Evolutionary conservation across 2,329 filamentous ascomycete species (phyloP).

Genomic region (Arthrobotrys pseudoclavata): DNA sequence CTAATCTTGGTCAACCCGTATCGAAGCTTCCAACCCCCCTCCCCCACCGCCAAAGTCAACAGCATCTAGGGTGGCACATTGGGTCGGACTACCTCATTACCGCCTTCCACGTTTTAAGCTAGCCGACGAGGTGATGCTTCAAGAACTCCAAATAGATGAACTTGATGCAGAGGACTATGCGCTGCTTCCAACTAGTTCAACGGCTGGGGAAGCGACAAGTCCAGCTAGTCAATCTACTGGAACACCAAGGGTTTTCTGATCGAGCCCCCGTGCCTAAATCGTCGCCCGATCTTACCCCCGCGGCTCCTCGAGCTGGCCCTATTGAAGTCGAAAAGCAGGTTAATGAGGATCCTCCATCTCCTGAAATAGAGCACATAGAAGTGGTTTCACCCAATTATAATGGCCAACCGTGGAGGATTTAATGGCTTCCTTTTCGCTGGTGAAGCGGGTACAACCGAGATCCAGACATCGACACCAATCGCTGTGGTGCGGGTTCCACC

Average conservation of each 20-base stretch:
- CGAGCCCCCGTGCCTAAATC: constrained; percentile 34
- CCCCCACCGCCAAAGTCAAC: constrained; percentile 34
- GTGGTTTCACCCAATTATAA: not conserved
- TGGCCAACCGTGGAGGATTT: constrained; percentile 35
- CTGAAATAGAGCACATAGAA: not conserved
- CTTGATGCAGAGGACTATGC: constrained; percentile 51
- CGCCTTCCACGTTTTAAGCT: constrained; percentile 56
- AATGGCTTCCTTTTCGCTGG: not conserved
- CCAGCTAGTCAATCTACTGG: constrained; percentile 42
- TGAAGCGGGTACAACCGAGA: constrained; percentile 10
- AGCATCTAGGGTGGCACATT: constrained; percentile 46
- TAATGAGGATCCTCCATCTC: not conserved
- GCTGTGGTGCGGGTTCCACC: constrained; percentile 32
- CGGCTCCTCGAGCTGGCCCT: not conserved
- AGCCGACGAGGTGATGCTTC: constrained; percentile 50
- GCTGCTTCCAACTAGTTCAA: constrained; percentile 42
- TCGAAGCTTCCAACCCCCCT: constrained; percentile 52
- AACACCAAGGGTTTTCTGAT: constrained; percentile 41
- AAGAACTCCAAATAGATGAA: constrained; percentile 54
- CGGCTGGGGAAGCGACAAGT: constrained; percentile 37
- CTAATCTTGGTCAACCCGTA: constrained; percentile 55
- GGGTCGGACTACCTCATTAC: constrained; percentile 57
- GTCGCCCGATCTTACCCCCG: not conserved
- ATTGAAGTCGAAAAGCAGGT: not conserved
- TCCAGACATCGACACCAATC: constrained; percentile 22